Evolutionary conservation across 306 rosid species (phyloP).

Genomic region (Sophora flavescens): DNA sequence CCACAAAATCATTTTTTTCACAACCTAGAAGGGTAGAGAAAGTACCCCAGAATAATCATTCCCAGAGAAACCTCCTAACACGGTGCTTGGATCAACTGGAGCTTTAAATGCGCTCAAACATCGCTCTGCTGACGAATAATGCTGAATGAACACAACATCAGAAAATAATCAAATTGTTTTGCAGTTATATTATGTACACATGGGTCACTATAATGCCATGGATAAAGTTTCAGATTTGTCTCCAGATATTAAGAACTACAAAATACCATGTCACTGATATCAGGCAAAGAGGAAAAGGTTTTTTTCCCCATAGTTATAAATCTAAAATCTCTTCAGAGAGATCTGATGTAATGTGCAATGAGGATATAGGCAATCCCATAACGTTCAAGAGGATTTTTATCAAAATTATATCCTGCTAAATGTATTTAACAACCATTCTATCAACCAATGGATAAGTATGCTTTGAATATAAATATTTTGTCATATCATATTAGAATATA

Average conservation of each 20-base stretch:
- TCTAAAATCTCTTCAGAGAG: constrained; percentile 7
- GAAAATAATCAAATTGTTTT: constrained; percentile 36
- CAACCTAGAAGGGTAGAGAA: constrained; percentile 37
- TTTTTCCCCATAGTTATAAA: constrained; percentile 13
- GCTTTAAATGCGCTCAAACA: constrained; percentile 96
- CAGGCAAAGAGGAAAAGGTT: constrained; percentile 3
- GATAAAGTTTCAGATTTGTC: constrained; percentile 28
- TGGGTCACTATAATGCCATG: constrained; percentile 6
- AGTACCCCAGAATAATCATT: constrained; percentile 87
- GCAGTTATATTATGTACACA: constrained; percentile 28
- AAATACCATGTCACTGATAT: constrained; percentile 26
- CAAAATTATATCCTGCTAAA: constrained; percentile 13
- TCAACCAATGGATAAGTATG: constrained; percentile 13
- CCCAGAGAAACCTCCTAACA: constrained; percentile 90
- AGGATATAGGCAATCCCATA: background rate
- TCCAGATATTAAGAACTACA: constrained; percentile 27
- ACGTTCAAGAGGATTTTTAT: constrained; percentile 32
- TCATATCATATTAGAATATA: constrained; percentile 22
- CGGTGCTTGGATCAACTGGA: constrained; percentile 98
- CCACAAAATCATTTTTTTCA: constrained; percentile 36
- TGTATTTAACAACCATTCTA: constrained; percentile 27
- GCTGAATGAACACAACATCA: constrained; percentile 62
- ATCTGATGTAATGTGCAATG: constrained; percentile 10
- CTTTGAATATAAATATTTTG: background rate
- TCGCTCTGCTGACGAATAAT: constrained; percentile 89